Percentiles rank a stretch among this genome's conserved stretches.
Evolutionary conservation across 352 stramenopile genomes (phyloP).

Genomic region (Globisporangium perplexum): DNA sequence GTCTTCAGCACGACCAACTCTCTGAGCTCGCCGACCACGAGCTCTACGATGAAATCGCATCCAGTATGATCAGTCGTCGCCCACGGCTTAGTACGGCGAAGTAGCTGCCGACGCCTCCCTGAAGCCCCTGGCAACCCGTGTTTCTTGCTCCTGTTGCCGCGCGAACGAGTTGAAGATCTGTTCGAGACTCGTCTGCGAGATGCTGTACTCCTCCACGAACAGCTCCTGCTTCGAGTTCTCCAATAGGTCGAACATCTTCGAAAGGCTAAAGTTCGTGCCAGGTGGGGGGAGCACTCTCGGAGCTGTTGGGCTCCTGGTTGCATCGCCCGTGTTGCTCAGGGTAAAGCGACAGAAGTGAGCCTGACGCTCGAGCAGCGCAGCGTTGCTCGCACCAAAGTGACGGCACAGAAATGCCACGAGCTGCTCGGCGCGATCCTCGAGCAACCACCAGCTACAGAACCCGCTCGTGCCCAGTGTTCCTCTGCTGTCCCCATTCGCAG

Average conservation of each 20-base stretch:
- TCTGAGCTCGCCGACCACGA: neutral
- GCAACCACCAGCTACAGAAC: conserved; percentile 60
- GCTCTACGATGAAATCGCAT: too few species aligned
- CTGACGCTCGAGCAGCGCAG: conserved; percentile 56
- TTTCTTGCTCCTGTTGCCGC: conserved; percentile 24
- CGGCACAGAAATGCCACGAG: conserved; percentile 32
- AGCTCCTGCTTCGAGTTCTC: conserved; percentile 13
- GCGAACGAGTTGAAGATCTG: conserved; percentile 88
- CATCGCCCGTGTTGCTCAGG: conserved; percentile 7
- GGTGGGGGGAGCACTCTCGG: too few species aligned
- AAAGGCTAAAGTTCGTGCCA: conserved; percentile 4
- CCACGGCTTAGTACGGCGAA: neutral
- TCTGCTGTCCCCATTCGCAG: neutral
- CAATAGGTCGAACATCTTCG: conserved; percentile 9
- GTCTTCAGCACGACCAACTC: too few species aligned
- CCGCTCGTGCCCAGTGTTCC: conserved; percentile 19
- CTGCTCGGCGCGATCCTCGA: conserved; percentile 41
- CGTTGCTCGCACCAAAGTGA: conserved; percentile 19
- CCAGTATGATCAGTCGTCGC: too few species aligned
- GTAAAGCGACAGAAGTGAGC: conserved; percentile 63
- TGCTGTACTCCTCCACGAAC: conserved; percentile 64
- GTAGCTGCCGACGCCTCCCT: too few species aligned
- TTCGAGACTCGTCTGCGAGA: conserved; percentile 82
- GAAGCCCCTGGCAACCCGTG: conserved; percentile 1
- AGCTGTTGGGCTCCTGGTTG: neutral